Base-by-base conservation (phyloP, 805 yeast species). In the Ogataea corticis region DNA sequence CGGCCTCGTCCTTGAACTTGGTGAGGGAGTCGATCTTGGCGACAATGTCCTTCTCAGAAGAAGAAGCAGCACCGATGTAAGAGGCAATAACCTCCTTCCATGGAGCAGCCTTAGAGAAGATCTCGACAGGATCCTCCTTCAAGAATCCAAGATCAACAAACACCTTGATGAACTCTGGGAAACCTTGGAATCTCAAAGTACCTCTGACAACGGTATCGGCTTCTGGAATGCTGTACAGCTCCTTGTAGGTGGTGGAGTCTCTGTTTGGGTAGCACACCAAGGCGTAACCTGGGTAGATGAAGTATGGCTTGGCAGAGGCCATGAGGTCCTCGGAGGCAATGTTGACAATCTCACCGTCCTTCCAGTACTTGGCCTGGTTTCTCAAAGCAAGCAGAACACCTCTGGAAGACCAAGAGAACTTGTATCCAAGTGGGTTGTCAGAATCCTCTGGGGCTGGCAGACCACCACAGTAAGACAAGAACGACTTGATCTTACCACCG, bases 321-420 rank as follows among this genome's bases (percentile, higher is more conserved):
- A 94, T 94, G 68, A 94, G 79, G 57, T 89, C 97, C 69, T 87
- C 94, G 40, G 96, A 89, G 47, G 79, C 75, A 62, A 94, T 83
- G 38, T 82, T 78, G 49, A 77, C 96, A 56, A 88, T 70, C 65
- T 88, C 69, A 63, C 97, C 97, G 63, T 89, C 84, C 71, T 85
- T 73, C 80, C 84, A 92, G 76, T 82, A 92, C 59, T 82, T 82
- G 53, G 98, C 99, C 51, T 85, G 73, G 76, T 94, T 95, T 79
- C 96, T 85, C 66, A 94, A 79, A 15, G 99, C 99, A 62, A 94
- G 79, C 64, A 94, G 73, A 33, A 94, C 98, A 72, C 99, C 99
- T 72, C 99, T 84, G 30, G 98, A 91, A 27, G 97, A 89, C 99
- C 99, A 94, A 34, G 98, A 91, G 73, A 94, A 94, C 77, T 94